These are phyloP conservation scores for Bremia lactucae DNA, from an alignment of 352 stramenopile genomes.

Conservation along the genomic window DNA sequence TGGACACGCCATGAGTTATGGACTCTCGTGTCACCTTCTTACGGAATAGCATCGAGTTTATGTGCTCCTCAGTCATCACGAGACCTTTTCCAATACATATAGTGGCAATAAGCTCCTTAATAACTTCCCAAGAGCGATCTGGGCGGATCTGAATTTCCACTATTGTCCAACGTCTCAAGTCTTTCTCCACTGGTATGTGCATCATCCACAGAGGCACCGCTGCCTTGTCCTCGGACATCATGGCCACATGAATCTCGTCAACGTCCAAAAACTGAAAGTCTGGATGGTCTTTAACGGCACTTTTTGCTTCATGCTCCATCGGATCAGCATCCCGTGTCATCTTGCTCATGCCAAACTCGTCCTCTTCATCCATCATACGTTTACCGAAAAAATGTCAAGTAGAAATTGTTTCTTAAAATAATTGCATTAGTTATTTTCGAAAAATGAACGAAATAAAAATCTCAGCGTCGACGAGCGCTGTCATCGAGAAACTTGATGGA, in stretches of 20 bases:
- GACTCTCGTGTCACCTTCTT: conserved; percentile 52
- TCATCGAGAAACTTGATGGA: conserved; percentile 29
- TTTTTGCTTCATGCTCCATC: conserved; percentile 45
- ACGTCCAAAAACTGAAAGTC: conserved; percentile 51
- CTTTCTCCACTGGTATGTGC: conserved; percentile 44
- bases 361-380: conserved; percentile 41
- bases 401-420: background rate
- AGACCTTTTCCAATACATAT: conserved; percentile 71
- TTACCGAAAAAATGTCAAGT: too few relatives aligned
- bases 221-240: conserved; percentile 8
- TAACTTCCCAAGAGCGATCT: conserved; percentile 43
- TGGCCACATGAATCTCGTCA: conserved; percentile 22
- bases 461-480: conserved; percentile 20
- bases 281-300: conserved; percentile 50
- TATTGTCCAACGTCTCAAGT: conserved; percentile 12
- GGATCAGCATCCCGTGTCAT: conserved; percentile 46
- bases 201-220: conserved; percentile 43
- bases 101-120: conserved; percentile 71
- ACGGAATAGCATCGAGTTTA: conserved; percentile 57
- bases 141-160: background rate
- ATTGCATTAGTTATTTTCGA: background rate
- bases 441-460: conserved; percentile 28
- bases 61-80: conserved; percentile 40
- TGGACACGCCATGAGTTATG: conserved; percentile 53
- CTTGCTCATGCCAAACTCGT: conserved; percentile 68